Percentiles rank a stretch among this genome's conserved stretches.
Conservation (phyloP, 257 asterid genomes). For the Petrea volubilis region DNA sequence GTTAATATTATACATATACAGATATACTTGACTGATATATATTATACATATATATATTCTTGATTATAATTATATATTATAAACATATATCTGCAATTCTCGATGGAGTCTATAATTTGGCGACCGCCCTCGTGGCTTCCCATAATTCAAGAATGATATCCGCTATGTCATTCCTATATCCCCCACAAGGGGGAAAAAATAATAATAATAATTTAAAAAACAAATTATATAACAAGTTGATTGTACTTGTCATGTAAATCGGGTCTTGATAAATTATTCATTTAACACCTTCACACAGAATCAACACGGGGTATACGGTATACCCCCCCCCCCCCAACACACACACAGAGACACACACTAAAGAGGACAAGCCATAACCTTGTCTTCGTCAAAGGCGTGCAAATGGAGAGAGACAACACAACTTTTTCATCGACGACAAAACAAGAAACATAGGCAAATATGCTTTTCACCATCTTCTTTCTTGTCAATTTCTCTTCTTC, state of each 20-base stretch:
- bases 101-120: conserved; percentile 15
- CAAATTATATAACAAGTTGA: too few relatives aligned
- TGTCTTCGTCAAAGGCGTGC: conserved; percentile 34
- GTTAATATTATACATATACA: too few relatives aligned
- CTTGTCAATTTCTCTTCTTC: conserved; percentile 16
- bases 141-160: conserved; percentile 13
- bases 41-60: not conserved
- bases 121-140: not conserved
- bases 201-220: too few relatives aligned
- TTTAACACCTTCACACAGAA: not conserved
- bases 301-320: not conserved
- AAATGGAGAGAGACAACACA: conserved; percentile 24
- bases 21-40: too few relatives aligned
- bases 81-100: not conserved
- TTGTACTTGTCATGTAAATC: too few relatives aligned
- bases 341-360: not conserved
- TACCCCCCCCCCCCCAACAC: conserved; percentile 2
- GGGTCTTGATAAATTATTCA: too few relatives aligned
- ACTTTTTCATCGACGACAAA: conserved; percentile 51
- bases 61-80: too few relatives aligned
- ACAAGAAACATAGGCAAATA: conserved; percentile 44
- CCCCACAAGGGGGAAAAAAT: too few relatives aligned
- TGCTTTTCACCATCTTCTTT: conserved; percentile 17
- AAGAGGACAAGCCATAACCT: conserved; percentile 18
- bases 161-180: not conserved